Percentiles rank a stretch among this genome's conserved stretches.
These are phyloP conservation scores for Hordeum marinum DNA, from an alignment of 176 grass and related monocot genomes.

Conservation along the genomic window DNA sequence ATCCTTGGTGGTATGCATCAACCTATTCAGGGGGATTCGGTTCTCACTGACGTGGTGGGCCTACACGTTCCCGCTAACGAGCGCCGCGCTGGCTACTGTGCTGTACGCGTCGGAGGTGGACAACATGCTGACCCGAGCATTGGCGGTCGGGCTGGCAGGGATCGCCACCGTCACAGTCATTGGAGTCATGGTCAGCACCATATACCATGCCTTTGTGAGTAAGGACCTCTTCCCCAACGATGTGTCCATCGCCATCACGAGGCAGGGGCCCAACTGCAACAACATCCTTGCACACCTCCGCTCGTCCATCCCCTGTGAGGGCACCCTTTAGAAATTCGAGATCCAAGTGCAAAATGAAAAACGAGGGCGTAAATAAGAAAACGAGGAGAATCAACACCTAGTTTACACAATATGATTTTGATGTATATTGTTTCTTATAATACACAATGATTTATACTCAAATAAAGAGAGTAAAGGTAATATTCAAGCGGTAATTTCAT, in stretches of 20 bases:
- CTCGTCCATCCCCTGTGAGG: neutral
- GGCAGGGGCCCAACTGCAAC: neutral
- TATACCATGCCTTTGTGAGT: neutral
- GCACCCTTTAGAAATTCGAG: neutral
- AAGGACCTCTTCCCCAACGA: neutral
- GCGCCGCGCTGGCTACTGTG: neutral
- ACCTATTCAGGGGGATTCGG: neutral
- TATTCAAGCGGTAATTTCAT: too few relatives aligned
- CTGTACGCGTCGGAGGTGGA: neutral
- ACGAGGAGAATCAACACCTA: neutral
- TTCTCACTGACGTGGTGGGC: conserved; percentile 1
- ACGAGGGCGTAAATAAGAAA: neutral
- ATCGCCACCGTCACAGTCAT: neutral
- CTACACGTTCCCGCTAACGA: neutral
- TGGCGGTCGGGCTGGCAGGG: neutral
- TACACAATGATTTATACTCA: neutral
- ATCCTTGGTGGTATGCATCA: neutral
- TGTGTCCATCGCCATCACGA: neutral
- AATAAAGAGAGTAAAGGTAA: too few relatives aligned
- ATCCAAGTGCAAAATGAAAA: neutral
- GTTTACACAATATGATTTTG: neutral
- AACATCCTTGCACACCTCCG: neutral
- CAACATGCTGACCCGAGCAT: neutral
- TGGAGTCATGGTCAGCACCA: neutral
- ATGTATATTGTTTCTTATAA: neutral